A percentile compares a stretch with the other conserved stretches of the same genome.
Evolutionary conservation across 495 filamentous ascomycete genomes (phyloP).

Genomic region (Lepraria neglecta): DNA sequence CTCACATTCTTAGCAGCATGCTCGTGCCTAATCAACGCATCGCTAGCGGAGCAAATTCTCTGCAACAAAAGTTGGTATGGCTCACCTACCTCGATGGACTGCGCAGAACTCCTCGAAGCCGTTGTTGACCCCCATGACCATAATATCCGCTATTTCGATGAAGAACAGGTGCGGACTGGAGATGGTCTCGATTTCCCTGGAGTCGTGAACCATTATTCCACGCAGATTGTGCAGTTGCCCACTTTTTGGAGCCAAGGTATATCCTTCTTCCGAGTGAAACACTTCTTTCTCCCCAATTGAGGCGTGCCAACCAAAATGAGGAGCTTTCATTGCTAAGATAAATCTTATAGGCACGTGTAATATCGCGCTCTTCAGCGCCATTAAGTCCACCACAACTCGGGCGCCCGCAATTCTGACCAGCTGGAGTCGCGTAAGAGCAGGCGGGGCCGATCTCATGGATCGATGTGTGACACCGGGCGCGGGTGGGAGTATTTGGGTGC

Average conservation of each 20-base stretch:
- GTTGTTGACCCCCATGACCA: neutral
- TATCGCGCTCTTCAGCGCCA: neutral
- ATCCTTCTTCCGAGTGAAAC: neutral
- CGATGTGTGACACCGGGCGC: neutral
- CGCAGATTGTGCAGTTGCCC: neutral
- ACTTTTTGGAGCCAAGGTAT: slow-evolving; percentile 1
- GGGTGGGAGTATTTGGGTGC: neutral
- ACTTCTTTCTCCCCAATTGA: neutral
- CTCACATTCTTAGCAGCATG: too few species aligned
- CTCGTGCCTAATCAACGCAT: too few species aligned
- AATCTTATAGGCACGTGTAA: neutral
- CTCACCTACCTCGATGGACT: neutral
- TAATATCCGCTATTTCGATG: slow-evolving; percentile 3
- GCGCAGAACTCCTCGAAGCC: neutral
- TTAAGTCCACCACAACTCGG: neutral
- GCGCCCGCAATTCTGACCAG: neutral
- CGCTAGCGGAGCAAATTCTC: neutral
- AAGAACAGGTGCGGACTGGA: slow-evolving; percentile 5
- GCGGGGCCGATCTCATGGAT: neutral
- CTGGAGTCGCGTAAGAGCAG: neutral
- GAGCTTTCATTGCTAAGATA: neutral
- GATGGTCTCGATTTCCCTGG: neutral
- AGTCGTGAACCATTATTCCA: neutral
- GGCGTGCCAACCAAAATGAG: too few species aligned
- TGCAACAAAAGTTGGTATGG: neutral